Evolutionary conservation across 352 stramenopile genomes (phyloP).

Genomic region (Pythium rishiriense): DNA sequence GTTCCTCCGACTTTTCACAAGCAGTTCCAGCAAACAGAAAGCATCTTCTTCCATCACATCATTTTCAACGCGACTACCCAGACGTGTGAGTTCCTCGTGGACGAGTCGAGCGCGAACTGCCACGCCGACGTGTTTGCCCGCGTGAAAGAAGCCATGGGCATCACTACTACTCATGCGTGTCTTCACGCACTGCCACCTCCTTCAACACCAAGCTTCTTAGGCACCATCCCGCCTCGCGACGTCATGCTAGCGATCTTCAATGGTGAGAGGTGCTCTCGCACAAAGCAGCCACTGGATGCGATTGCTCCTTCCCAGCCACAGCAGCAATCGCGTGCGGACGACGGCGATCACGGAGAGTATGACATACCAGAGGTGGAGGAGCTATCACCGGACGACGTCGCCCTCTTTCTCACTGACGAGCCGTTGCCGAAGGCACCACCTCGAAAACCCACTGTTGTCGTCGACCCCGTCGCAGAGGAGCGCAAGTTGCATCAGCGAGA

Average conservation of each 20-base stretch:
- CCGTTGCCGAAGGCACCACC: not conserved
- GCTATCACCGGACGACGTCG: not conserved
- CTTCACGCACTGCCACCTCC: constrained; percentile 31
- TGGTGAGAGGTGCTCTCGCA: constrained; percentile 43
- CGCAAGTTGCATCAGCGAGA: constrained; percentile 16
- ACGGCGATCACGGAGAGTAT: not conserved
- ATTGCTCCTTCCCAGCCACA: constrained; percentile 10
- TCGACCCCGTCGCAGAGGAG: constrained; percentile 23
- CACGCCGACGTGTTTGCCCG: constrained; percentile 48
- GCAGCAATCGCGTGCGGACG: not conserved
- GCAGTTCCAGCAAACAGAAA: constrained; percentile 60
- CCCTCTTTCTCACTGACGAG: not conserved
- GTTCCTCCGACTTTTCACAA: constrained; percentile 53
- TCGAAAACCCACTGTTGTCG: constrained; percentile 16
- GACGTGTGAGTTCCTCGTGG: constrained; percentile 57
- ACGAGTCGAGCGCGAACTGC: constrained; percentile 45
- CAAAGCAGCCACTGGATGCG: constrained; percentile 17
- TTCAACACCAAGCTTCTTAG: constrained; percentile 46
- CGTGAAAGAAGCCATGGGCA: constrained; percentile 22
- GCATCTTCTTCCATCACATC: constrained; percentile 81
- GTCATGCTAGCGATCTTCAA: constrained; percentile 52
- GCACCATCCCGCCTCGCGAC: constrained; percentile 34
- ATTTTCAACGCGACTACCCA: constrained; percentile 57
- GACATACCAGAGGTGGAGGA: not conserved
- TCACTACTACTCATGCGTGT: constrained; percentile 23